Evolutionary conservation across 2,329 filamentous ascomycete species (phyloP), one percentile per base, ranked within the genome.

Genomic region (Chrysosporium keratinophilum): DNA sequence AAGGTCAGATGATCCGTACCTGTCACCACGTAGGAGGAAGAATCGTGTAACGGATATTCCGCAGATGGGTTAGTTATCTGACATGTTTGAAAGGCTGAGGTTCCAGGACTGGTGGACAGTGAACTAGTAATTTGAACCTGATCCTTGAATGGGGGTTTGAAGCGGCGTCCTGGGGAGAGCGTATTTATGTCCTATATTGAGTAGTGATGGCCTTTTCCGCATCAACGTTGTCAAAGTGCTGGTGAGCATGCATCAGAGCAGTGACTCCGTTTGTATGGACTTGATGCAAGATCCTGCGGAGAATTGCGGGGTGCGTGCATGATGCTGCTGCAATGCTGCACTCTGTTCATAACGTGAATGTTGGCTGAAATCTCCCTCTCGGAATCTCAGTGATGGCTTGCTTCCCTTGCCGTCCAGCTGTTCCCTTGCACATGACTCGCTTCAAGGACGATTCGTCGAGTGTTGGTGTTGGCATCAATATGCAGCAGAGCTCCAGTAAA

Each of bases 1-100:
- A 41, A 41, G 48, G 34, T 43, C 48, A 50, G 48, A 50, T 50
- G 48, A 50, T 50, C 40, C 34, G 37, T 50, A 50, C 37, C 37
- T 50, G 48, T 50, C 45, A 48, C 31, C 15, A 4, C 37, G 20
- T 50, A 50, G 40, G 48, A 5, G n/a, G 11, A 14, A 31, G 31
- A 20, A 14, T 23, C 7, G 45, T 37, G 45, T 47, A 47, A 47
- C 45, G 33, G 9, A 23, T 37, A 2, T 28, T 37, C 33, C 33
- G 33, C 45, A 17, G 45, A 37, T 11, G 5, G 35, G n/a, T 37
- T 12, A 37, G 12, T n/a, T 28, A 28, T 28, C 23, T 28, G 23
- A 28, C 23, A 28, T 28, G 23, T 28, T 28, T 28, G 23, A 4
- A 3, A 28, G n/a, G 23, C 7, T 28, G 23, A 28, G 23, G 23